Evolutionary conservation across 2,329 filamentous ascomycete species (phyloP), one percentile per base, ranked within the genome.

Genomic region (Aspergillus fumigatiaffinis): DNA sequence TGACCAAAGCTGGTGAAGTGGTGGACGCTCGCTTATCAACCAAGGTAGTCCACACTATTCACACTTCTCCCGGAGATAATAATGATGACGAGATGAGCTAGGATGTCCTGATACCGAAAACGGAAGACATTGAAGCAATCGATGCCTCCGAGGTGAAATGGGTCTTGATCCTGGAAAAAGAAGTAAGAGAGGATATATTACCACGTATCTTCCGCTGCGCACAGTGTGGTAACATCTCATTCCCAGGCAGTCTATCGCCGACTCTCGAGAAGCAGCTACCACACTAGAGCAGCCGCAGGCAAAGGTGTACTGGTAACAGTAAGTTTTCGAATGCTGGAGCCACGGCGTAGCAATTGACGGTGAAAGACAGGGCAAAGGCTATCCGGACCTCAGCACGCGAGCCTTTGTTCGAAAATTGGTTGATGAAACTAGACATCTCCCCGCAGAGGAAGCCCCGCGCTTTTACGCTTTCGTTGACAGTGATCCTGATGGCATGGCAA

Each of bases 141-240:
- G 72, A 81, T 52, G 68, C 84, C 26, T 68, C 70, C 3, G 65
- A 67, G n/a, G 68, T 81, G 14, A 70, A 74, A n/a, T 87, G 84
- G 84, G 76, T 88, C 26, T 71, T 87, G 1, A 76, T 87, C 3
- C 73, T 88, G 25, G 85, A 88, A 66, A 88, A 88, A 73, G 85
- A 88, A 76, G 83, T 82, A 69, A n/a, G 32, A 17, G 32, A 38
- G 14, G 14, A 38, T 17, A 17, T 38, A 38, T 17, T 14, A 38
- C 5, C 32, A 38, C 5, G 32, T 38, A 38, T 17, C 14, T 17
- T 5, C 14, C 5, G 32, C 32, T 38, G 32, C 32, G 14, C 14
- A 17, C 32, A 38, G 32, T n/a, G 32, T 42, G 17, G 9, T 42
- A 20, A 21, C 23, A 25, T 5, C 42, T 8, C 28, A n/a, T 44